Base-by-base conservation (phyloP, 768 basidiomycete genomes). In the Auricularia cornea region DNA sequence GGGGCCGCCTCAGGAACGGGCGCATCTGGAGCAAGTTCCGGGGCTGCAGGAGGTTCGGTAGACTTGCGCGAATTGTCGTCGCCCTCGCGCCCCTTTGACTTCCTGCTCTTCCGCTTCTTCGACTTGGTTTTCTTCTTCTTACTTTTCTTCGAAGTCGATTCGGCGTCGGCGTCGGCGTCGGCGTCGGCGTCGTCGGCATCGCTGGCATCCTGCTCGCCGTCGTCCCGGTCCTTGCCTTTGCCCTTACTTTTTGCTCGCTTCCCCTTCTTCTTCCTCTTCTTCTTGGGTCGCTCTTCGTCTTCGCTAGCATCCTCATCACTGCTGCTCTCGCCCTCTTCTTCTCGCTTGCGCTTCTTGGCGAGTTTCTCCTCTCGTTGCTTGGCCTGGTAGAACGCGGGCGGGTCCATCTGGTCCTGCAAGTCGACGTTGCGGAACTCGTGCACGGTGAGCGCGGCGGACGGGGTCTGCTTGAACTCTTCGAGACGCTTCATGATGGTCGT, bases 381-480 rank as follows among this genome's bases (percentile, higher is more conserved):
- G 41, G 88, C 89, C 66, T 86, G 87, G 10, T 84, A 88, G 71
- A 88, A 94, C 48, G 94, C 92, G 0, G 94, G 94, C 3, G 94
- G 94, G 68, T 95, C 92, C 81, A 87, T 87, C 77, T 92, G 90
- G 60, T 94, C 91, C 68, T 94, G 91, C 65, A 95, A 72, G 93
- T 92, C 94, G 28, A 95, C 88, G 59, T 82, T 90, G 60, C 94
- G 79, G 72, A 95, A 98, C 73, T 98, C 94, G 14, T 87, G 86
- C 60, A 99, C 78, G 1, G 94, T 95, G 69, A 98, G 75, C 40
- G 81, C 80, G 14, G 92, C 94, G 69, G 90, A 92, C 0, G 89
- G 87, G 2, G 94, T 98, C 68, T 84, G 85, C 72, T 88, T 92
- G 80, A 99, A 99, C 76, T 99, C 97, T 29, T 94, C 90, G 18